A percentile compares a stretch with the other conserved stretches of the same genome.
These are phyloP conservation scores for Endotrypanum monterogeii DNA, from an alignment of 208 protist genomes.

Conservation along the genomic window DNA sequence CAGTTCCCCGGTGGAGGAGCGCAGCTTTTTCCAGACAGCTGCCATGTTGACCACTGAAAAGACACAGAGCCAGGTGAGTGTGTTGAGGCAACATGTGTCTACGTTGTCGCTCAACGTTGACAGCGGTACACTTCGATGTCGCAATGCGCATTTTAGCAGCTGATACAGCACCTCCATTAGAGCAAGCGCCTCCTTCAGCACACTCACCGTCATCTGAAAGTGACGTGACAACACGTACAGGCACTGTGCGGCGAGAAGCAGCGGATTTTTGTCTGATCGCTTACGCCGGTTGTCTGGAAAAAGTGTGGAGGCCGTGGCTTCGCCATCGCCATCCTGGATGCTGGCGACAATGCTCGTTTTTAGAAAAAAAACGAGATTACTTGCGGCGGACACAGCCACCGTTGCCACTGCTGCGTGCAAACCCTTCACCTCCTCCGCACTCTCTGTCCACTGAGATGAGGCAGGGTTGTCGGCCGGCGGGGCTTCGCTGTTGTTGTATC, in stretches of 20 bases:
- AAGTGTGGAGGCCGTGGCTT: conserved; percentile 11
- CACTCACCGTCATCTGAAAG: conserved; percentile 74
- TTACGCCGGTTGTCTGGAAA: conserved; percentile 19
- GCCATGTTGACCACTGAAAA: conserved; percentile 72
- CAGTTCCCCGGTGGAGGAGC: conserved; percentile 32
- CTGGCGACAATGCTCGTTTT: conserved; percentile 20
- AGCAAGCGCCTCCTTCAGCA: conserved; percentile 55
- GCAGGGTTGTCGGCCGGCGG: conserved; percentile 31
- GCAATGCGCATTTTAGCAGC: conserved; percentile 24
- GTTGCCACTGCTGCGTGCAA: conserved; percentile 30
- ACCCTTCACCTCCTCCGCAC: conserved; percentile 23
- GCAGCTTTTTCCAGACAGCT: conserved; percentile 67
- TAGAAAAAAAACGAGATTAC: conserved; percentile 57
- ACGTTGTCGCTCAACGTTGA: conserved; percentile 29
- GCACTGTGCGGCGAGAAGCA: conserved; percentile 77
- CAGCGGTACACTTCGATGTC: conserved; percentile 18
- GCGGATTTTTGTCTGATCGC: conserved; percentile 33
- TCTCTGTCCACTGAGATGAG: conserved; percentile 30
- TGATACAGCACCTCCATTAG: conserved; percentile 41
- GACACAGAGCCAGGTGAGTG: conserved; percentile 66
- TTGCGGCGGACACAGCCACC: conserved; percentile 43
- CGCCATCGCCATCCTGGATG: conserved; percentile 25
- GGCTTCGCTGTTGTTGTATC: conserved; percentile 39
- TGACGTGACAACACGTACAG: conserved; percentile 84
- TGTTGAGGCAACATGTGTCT: conserved; percentile 47